Conservation (phyloP, 1,284 basidiomycete species). For the Dichomitus squalens region DNA sequence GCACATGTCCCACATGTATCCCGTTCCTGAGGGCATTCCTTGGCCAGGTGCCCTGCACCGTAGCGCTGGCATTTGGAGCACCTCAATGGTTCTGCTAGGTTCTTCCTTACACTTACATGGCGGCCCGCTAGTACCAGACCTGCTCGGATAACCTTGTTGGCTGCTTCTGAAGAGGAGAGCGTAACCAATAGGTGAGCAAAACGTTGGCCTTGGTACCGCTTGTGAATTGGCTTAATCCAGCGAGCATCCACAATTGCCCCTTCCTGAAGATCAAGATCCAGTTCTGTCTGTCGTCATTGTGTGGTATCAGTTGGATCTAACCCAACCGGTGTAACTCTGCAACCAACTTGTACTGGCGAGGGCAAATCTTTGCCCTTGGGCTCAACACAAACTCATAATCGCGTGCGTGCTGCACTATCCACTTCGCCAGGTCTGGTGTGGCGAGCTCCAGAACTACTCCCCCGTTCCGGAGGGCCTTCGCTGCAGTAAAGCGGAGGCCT, state of each 20-base stretch:
- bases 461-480: background rate
- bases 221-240: background rate
- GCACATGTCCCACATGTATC: conserved; percentile 30
- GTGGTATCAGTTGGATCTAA: background rate
- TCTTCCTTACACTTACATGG: background rate
- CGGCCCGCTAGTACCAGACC: conserved; percentile 10
- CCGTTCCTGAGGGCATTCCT: conserved; percentile 20
- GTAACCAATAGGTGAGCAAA: background rate
- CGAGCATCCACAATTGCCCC: background rate
- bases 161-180: background rate
- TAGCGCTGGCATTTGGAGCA: conserved; percentile 36
- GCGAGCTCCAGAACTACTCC: background rate
- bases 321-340: background rate
- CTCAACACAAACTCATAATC: background rate
- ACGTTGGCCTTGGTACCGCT: background rate
- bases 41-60: conserved; percentile 25
- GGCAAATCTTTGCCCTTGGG: background rate
- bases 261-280: background rate
- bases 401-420: background rate
- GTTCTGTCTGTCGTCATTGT: background rate
- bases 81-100: conserved; percentile 9
- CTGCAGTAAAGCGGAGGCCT: background rate
- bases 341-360: background rate
- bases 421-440: background rate
- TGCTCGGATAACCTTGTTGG: conserved; percentile 11